Conservation (phyloP, 2,329 filamentous ascomycete species). For the Emmonsiellopsis sp. region DNA sequence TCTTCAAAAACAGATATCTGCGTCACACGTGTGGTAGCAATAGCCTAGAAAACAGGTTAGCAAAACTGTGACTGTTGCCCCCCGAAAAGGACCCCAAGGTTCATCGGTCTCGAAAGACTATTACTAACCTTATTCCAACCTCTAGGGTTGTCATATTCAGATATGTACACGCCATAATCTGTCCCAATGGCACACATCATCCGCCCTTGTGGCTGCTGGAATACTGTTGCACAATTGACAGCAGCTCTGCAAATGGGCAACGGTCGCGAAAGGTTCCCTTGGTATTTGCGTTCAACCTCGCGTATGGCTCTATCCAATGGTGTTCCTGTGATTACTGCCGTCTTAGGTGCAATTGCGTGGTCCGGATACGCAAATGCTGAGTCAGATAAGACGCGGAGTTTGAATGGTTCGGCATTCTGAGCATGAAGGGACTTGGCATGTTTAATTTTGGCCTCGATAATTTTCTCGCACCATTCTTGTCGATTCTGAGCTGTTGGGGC, state of each 20-base stretch:
- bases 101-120: no score
- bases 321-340: slow-evolving; percentile 77
- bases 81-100: no score
- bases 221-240: slow-evolving; percentile 90
- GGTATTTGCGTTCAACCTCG: slow-evolving; percentile 71
- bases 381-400: slow-evolving; percentile 83
- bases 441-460: slow-evolving; percentile 87
- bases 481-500: slow-evolving; percentile 66
- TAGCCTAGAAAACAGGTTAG: slow-evolving; percentile 50
- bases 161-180: slow-evolving; percentile 85
- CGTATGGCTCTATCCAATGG: slow-evolving; percentile 84
- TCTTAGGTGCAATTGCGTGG: slow-evolving; percentile 49
- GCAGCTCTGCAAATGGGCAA: slow-evolving; percentile 74
- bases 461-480: slow-evolving; percentile 84
- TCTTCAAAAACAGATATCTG: slow-evolving; percentile 94
- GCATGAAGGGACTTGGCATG: slow-evolving; percentile 81
- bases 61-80: neutral
- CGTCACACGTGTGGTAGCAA: slow-evolving; percentile 68
- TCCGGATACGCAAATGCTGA: slow-evolving; percentile 58
- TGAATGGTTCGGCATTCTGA: slow-evolving; percentile 94
- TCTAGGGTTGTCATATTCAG: slow-evolving; percentile 78
- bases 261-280: slow-evolving; percentile 52
- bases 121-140: slow-evolving; percentile 75
- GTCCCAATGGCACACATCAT: slow-evolving; percentile 90
- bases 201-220: slow-evolving; percentile 69